Conservation (phyloP, 352 stramenopile genomes). For the Pythium insidiosum region DNA sequence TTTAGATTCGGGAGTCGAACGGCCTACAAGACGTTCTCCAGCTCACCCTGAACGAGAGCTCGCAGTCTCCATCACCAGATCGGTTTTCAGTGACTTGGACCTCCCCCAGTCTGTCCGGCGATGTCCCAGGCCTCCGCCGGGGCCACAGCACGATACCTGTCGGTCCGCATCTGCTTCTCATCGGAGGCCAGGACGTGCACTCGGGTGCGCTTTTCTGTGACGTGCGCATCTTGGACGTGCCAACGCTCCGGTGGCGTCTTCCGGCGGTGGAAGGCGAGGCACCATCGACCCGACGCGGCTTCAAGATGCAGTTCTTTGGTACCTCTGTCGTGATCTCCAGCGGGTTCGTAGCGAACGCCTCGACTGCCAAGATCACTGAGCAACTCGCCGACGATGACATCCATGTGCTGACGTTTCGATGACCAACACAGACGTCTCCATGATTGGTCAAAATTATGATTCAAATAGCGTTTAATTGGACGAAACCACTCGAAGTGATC, state of each 20-base stretch:
- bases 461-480: too few relatives aligned
- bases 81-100: conserved; percentile 27
- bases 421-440: too few relatives aligned
- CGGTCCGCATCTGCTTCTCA: conserved; percentile 47
- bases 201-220: conserved; percentile 43
- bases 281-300: conserved; percentile 48
- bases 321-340: conserved; percentile 67
- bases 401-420: conserved; percentile 25
- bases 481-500: too few relatives aligned
- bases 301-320: conserved; percentile 76
- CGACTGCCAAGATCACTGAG: conserved; percentile 31
- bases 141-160: conserved; percentile 56
- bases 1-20: conserved; percentile 69
- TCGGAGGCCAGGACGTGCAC: conserved; percentile 45
- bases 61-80: conserved; percentile 5
- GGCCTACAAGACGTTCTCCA: conserved; percentile 40
- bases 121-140: conserved; percentile 29
- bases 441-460: too few relatives aligned
- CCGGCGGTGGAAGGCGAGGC: conserved; percentile 21
- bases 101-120: conserved; percentile 20
- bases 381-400: conserved; percentile 58
- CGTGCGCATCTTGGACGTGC: conserved; percentile 32
- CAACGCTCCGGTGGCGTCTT: conserved; percentile 20
- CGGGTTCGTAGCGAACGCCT: conserved; percentile 40
- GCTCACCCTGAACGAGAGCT: conserved; percentile 9